These are phyloP conservation scores for Quercus bicolor DNA, from an alignment of 306 rosid species.

Conservation along the genomic window DNA sequence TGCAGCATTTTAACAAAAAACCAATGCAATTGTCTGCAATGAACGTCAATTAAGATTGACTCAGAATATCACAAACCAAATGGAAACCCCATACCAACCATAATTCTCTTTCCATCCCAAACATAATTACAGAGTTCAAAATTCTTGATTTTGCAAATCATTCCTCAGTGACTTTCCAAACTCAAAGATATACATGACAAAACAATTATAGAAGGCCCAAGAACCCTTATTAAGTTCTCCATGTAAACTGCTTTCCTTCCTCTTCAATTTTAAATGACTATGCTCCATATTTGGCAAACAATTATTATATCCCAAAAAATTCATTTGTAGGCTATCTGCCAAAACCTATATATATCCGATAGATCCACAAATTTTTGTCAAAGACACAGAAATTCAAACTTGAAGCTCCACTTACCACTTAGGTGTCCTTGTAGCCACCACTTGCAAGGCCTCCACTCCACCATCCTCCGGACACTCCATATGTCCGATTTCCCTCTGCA, in stretches of 20 bases:
- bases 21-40: conserved; percentile 75
- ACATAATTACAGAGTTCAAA: background rate
- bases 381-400: background rate
- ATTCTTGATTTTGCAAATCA: background rate
- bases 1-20: conserved; percentile 74
- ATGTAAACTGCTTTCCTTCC: background rate
- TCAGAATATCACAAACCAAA: conserved; percentile 42
- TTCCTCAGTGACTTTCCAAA: conserved; percentile 2
- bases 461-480: conserved; percentile 76
- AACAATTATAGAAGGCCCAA: background rate
- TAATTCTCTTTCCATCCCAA: conserved; percentile 2
- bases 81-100: conserved; percentile 20
- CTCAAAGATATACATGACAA: background rate
- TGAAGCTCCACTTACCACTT: conserved; percentile 40
- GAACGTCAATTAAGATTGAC: conserved; percentile 66
- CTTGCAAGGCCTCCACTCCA: conserved; percentile 89
- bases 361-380: background rate
- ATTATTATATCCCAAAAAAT: conserved; percentile 7
- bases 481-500: conserved; percentile 56
- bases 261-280: background rate
- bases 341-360: background rate
- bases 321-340: background rate
- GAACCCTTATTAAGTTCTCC: background rate
- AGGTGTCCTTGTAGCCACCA: conserved; percentile 83
- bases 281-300: background rate